Evolutionary conservation across 768 basidiomycete genomes (phyloP).

Genomic region (Candolleomyces aberdarensis): DNA sequence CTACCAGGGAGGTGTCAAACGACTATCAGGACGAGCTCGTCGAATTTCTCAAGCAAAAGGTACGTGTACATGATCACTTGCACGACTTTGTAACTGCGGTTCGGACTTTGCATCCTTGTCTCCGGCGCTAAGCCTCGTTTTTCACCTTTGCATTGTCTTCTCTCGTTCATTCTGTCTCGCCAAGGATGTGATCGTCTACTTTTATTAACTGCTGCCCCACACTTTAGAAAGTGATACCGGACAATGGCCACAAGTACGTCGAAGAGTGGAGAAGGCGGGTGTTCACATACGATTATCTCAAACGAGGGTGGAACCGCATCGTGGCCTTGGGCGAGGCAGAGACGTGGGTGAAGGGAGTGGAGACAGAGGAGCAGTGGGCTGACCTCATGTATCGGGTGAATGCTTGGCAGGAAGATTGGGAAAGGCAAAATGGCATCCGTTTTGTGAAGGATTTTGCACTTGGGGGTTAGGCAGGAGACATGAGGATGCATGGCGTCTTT

Average conservation of each 20-base stretch:
- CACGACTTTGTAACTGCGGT: too few species aligned
- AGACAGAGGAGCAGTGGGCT: conserved; percentile 51
- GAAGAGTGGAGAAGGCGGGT: conserved; percentile 46
- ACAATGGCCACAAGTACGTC: conserved; percentile 43
- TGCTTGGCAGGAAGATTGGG: conserved; percentile 53
- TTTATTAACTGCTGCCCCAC: not conserved
- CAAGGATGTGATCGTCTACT: not conserved
- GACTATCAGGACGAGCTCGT: conserved; percentile 42
- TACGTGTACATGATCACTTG: conserved; percentile 8
- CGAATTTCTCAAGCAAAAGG: conserved; percentile 29
- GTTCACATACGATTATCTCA: conserved; percentile 28
- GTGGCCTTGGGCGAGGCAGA: conserved; percentile 35
- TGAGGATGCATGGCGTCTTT: not conserved
- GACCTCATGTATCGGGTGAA: conserved; percentile 44
- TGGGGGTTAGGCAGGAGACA: not conserved
- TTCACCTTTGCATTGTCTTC: not conserved
- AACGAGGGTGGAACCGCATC: conserved; percentile 44
- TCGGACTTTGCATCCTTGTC: too few species aligned
- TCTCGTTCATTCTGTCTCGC: not conserved
- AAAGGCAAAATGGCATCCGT: conserved; percentile 27
- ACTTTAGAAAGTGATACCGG: conserved; percentile 34
- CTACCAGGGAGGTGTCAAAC: conserved; percentile 20
- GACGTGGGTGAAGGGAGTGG: conserved; percentile 46
- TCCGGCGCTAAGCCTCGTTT: not conserved
- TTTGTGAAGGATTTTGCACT: conserved; percentile 19